Conservation (phyloP, 1,139 yeast species). For the Ogataea hybrid region DNA sequence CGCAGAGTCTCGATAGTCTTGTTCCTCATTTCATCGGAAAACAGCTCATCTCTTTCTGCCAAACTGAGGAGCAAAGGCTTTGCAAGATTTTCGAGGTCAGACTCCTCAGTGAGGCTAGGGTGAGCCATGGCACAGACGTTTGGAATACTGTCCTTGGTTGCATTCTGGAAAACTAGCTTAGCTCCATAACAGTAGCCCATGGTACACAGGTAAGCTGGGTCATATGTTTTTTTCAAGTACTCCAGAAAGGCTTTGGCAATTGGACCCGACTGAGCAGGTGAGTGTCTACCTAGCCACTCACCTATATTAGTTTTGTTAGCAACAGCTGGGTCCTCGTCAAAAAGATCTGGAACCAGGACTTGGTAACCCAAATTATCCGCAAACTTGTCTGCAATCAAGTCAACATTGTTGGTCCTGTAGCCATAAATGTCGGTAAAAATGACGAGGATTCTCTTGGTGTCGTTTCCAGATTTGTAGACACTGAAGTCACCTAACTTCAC, state of each 20-base stretch:
- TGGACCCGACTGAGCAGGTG: conserved; percentile 42
- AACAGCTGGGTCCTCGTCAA: conserved; percentile 52
- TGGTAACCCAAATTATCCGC: conserved; percentile 57
- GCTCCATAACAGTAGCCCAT: conserved; percentile 90
- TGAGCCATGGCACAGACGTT: conserved; percentile 75
- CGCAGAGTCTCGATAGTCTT: conserved; percentile 57
- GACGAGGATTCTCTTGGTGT: conserved; percentile 48
- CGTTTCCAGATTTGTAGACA: conserved; percentile 55
- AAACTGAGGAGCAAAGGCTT: conserved; percentile 69
- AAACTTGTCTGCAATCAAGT: conserved; percentile 67
- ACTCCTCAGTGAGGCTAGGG: conserved; percentile 68
- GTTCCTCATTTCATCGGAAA: conserved; percentile 60
- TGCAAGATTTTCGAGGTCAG: conserved; percentile 55
- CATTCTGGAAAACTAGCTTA: conserved; percentile 55
- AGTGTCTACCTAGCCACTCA: conserved; percentile 59
- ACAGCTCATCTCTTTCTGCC: conserved; percentile 65
- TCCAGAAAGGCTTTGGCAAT: conserved; percentile 45
- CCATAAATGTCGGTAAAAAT: conserved; percentile 74
- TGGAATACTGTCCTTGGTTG: conserved; percentile 45
- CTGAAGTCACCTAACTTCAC: conserved; percentile 44
- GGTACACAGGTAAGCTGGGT: conserved; percentile 54
- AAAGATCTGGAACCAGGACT: conserved; percentile 73
- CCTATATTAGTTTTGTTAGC: conserved; percentile 31
- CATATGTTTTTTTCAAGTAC: conserved; percentile 37
- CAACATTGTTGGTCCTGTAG: conserved; percentile 49